Evolutionary conservation across 2,329 filamentous ascomycete species (phyloP).

Genomic region (Ophidiomyces ophidiicola): DNA sequence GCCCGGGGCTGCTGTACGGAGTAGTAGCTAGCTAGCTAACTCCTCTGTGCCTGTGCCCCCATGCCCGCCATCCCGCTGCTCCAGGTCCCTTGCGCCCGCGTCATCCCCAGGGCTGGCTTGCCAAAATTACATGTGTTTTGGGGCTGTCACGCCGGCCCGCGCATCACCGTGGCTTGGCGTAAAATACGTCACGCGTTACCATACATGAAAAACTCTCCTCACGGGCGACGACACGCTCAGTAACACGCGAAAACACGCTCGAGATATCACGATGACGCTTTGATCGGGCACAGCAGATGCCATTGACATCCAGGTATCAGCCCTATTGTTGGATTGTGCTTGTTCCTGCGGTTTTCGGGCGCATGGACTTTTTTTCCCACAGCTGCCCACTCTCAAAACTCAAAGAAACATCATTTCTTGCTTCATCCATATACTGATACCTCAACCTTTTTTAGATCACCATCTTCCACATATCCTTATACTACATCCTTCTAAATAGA

Average conservation of each 20-base stretch:
- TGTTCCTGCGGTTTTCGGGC: too few relatives aligned
- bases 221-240: neutral
- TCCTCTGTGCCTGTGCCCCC: neutral
- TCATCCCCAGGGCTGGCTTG: neutral
- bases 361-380: too few relatives aligned
- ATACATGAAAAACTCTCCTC: constrained; percentile 7
- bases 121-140: too few relatives aligned
- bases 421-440: too few relatives aligned
- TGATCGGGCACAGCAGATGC: neutral
- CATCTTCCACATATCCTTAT: neutral
- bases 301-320: neutral
- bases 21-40: too few relatives aligned
- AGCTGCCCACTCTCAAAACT: too few relatives aligned
- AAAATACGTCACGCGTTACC: constrained; percentile 4
- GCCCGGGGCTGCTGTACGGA: too few relatives aligned
- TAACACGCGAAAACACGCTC: too few relatives aligned
- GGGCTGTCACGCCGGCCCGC: too few relatives aligned
- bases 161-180: too few relatives aligned
- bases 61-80: neutral
- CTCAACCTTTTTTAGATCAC: too few relatives aligned
- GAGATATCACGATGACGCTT: too few relatives aligned
- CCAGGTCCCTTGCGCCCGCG: neutral
- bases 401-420: neutral
- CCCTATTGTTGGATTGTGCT: neutral
- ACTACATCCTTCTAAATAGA: neutral